Percentiles rank a stretch among this genome's conserved stretches.
These are phyloP conservation scores for Pulveroboletus frians DNA, from an alignment of 768 basidiomycete genomes.

Conservation along the genomic window DNA sequence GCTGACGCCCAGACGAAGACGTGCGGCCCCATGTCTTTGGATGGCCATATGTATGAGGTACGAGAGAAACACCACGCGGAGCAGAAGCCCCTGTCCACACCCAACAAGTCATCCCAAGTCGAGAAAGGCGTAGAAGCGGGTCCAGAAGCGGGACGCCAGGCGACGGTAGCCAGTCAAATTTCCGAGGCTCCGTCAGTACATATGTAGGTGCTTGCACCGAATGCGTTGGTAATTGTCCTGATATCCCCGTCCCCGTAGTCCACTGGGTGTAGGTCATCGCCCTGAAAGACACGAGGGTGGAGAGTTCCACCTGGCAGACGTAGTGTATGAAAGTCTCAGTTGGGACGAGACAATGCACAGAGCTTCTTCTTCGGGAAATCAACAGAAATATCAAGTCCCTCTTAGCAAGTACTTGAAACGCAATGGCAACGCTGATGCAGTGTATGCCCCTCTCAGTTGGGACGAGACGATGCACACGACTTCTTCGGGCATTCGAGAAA, in stretches of 20 bases:
- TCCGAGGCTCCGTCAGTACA: not conserved
- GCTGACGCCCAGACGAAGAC: not conserved
- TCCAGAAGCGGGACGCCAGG: not conserved
- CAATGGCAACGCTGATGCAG: not conserved
- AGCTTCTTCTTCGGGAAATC: not conserved
- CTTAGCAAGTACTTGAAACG: slow-evolving; percentile 10
- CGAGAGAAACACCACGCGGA: not conserved
- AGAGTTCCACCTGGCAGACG: not conserved
- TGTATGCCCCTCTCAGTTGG: slow-evolving; percentile 1
- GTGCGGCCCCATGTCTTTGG: not conserved
- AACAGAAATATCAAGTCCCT: slow-evolving; percentile 17
- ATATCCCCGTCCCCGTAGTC: slow-evolving; percentile 3
- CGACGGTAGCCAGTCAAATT: not conserved
- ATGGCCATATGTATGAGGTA: not conserved
- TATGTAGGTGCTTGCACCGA: slow-evolving; percentile 4
- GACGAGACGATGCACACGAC: not conserved
- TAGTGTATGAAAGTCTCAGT: not conserved
- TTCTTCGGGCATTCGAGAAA: not conserved
- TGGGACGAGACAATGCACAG: slow-evolving; percentile 4
- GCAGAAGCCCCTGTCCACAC: not conserved
- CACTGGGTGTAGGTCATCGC: not conserved
- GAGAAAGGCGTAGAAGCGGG: not conserved
- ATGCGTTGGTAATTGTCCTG: not conserved
- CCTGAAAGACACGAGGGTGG: not conserved
- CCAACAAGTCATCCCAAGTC: not conserved